These are phyloP conservation scores for Microsporum audouinii DNA, from an alignment of 2,329 filamentous ascomycete species.

Conservation along the genomic window DNA sequence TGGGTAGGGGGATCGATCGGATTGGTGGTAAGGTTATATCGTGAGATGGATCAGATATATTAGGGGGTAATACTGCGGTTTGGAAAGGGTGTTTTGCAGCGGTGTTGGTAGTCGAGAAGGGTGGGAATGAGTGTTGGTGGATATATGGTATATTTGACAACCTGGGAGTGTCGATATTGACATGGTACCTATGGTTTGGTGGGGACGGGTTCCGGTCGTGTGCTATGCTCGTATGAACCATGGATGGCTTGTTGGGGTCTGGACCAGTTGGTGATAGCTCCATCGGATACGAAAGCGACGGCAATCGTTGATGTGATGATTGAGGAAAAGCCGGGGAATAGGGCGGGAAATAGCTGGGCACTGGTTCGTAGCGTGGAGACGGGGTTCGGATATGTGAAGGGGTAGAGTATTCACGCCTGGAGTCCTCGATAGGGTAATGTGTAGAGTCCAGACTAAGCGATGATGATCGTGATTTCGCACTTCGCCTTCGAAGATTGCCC, in stretches of 20 bases:
- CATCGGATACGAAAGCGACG: constrained; percentile 5
- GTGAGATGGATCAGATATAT: constrained; percentile 15
- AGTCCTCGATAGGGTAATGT: constrained; percentile 5
- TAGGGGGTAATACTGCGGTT: background rate
- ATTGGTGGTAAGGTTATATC: constrained; percentile 8
- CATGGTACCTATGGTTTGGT: constrained; percentile 17
- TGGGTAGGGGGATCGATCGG: constrained; percentile 16
- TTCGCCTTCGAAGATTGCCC: constrained; percentile 68
- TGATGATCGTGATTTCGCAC: constrained; percentile 58
- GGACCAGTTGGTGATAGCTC: constrained; percentile 4
- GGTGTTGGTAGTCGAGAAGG: constrained; percentile 59
- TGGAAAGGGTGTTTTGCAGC: constrained; percentile 7
- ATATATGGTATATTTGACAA: constrained; percentile 59
- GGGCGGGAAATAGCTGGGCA: constrained; percentile 6
- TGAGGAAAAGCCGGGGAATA: constrained; percentile 4
- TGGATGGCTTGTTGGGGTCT: constrained; percentile 5
- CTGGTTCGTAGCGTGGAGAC: constrained; percentile 1
- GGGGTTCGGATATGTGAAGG: constrained; percentile 6
- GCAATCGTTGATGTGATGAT: constrained; percentile 4
- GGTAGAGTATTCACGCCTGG: constrained; percentile 4
- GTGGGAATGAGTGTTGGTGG: constrained; percentile 63
- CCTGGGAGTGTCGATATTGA: constrained; percentile 56
- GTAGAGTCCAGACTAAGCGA: constrained; percentile 37
- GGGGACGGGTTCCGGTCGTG: background rate
- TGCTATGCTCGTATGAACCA: background rate